Evolutionary conservation across 2,329 filamentous ascomycete genomes (phyloP).

Genomic region (Venturia effusa): DNA sequence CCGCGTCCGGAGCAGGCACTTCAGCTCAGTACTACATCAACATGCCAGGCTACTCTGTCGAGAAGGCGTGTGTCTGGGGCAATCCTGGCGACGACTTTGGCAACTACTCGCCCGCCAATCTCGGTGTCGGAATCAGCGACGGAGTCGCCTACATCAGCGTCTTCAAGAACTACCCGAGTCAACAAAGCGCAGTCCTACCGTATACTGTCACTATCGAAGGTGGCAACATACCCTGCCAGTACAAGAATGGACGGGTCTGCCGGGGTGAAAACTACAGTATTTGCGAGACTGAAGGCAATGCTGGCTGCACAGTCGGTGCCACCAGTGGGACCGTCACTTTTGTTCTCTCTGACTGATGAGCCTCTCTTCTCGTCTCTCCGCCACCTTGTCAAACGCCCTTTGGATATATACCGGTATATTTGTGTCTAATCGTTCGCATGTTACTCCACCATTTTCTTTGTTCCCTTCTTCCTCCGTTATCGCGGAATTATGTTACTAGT

Average conservation of each 20-base stretch:
- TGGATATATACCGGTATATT: background rate
- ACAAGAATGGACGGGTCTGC: slow-evolving; percentile 53
- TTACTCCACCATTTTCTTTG: no score
- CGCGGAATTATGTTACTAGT: background rate
- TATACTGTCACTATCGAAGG: slow-evolving; percentile 72
- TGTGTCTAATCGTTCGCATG: background rate
- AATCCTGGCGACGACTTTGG: slow-evolving; percentile 64
- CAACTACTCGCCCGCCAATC: slow-evolving; percentile 81
- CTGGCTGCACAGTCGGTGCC: slow-evolving; percentile 55
- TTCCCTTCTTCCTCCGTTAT: background rate
- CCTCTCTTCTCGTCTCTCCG: background rate
- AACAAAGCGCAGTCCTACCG: slow-evolving; percentile 49
- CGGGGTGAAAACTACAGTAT: slow-evolving; percentile 33
- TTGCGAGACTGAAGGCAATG: slow-evolving; percentile 43
- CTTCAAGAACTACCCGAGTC: slow-evolving; percentile 75
- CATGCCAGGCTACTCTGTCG: slow-evolving; percentile 55
- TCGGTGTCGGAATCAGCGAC: slow-evolving; percentile 65
- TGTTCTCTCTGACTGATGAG: background rate
- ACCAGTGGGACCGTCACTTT: slow-evolving; percentile 3
- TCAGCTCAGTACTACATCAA: slow-evolving; percentile 98
- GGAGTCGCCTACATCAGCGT: slow-evolving; percentile 70
- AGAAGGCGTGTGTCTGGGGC: slow-evolving; percentile 70
- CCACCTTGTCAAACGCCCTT: background rate
- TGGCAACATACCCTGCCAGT: slow-evolving; percentile 54
- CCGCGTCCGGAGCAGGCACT: slow-evolving; percentile 61